Conservation (phyloP, 345 rosid genomes). For the Stellera chamaejasme region DNA sequence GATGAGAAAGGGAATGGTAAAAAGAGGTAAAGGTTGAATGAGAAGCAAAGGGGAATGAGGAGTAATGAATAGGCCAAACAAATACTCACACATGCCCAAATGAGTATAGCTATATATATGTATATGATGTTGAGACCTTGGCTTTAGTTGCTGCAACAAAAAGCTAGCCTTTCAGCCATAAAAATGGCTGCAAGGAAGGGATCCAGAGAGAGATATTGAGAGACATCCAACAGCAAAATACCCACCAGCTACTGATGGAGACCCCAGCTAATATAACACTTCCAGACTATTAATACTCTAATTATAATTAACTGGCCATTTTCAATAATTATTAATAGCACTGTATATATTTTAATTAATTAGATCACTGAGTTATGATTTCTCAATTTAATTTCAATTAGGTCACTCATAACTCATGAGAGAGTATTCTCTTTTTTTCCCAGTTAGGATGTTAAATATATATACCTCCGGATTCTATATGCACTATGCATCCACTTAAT, state of each 20-base stretch:
- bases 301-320: not conserved
- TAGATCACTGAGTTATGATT: no score
- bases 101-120: constrained; percentile 12
- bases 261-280: constrained; percentile 15
- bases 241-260: constrained; percentile 72
- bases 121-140: constrained; percentile 16
- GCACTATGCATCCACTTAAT: no score
- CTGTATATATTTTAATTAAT: no score
- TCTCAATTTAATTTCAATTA: no score
- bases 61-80: constrained; percentile 16
- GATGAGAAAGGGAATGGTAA: constrained; percentile 32
- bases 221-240: constrained; percentile 25
- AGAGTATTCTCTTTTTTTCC: no score
- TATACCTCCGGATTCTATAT: no score
- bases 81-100: constrained; percentile 51
- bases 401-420: no score
- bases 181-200: constrained; percentile 27
- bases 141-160: constrained; percentile 49
- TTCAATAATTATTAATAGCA: no score
- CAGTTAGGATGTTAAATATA: no score
- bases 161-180: constrained; percentile 36
- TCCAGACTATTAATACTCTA: constrained; percentile 7
- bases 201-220: constrained; percentile 26
- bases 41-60: constrained; percentile 23
- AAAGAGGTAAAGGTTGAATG: constrained; percentile 42